phyloP scores from a whole-genome alignment of 192 early-diverging fungal genomes.

The Jimgerdemannia flammicorona region DNA sequence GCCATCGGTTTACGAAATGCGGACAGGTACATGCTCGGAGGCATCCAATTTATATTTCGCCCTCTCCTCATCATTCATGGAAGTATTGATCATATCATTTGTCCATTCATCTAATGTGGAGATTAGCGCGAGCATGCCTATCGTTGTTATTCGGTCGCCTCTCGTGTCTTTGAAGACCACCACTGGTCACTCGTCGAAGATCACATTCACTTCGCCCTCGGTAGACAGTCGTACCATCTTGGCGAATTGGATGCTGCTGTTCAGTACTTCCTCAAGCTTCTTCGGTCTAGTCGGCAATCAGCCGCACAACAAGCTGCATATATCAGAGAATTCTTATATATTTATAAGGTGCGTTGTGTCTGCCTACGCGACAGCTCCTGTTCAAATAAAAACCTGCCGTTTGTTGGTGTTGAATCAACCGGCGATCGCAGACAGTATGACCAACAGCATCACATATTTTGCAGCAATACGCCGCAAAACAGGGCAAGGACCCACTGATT shows the following conservation, averaged over 20 bases:
- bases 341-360: slow-evolving; percentile 59
- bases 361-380: background rate
- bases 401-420: too few relatives aligned
- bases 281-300: slow-evolving; percentile 64
- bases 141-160: slow-evolving; percentile 69
- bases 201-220: slow-evolving; percentile 86
- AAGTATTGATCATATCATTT: background rate
- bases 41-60: too few relatives aligned
- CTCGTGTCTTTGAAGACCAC: slow-evolving; percentile 50
- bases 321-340: slow-evolving; percentile 72
- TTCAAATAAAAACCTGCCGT: slow-evolving; percentile 3
- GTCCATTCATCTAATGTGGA: background rate
- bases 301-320: slow-evolving; percentile 61
- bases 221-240: slow-evolving; percentile 73
- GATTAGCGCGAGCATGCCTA: slow-evolving; percentile 66
- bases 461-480: slow-evolving; percentile 45
- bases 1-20: slow-evolving; percentile 75
- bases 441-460: background rate
- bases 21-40: slow-evolving; percentile 51
- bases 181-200: slow-evolving; percentile 82
- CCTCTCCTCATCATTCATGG: background rate
- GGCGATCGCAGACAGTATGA: too few relatives aligned
- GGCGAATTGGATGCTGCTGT: slow-evolving; percentile 74
- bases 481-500: slow-evolving; percentile 40
- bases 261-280: slow-evolving; percentile 71